phyloP scores from a whole-genome alignment of 2,329 filamentous ascomycete genomes.

The Fusarium goolgardi region DNA sequence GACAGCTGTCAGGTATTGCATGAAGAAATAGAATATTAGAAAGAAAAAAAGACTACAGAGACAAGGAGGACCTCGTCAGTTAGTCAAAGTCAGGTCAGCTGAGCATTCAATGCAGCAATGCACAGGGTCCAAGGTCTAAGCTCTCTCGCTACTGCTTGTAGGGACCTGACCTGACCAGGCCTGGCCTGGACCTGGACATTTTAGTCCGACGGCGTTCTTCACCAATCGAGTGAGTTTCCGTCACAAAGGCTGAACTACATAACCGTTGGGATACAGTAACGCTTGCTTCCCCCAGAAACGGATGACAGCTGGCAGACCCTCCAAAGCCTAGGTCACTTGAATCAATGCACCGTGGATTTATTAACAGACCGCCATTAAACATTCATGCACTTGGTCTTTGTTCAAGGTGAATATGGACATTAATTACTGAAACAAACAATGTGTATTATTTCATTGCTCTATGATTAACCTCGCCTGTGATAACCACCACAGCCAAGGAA shows the following conservation, averaged over 20 bases:
- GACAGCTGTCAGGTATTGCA: not conserved
- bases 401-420: not conserved
- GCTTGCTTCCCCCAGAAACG: not conserved
- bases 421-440: not conserved
- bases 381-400: not conserved
- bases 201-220: conserved; percentile 12
- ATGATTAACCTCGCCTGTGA: not conserved
- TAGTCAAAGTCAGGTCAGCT: conserved; percentile 35
- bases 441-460: not conserved
- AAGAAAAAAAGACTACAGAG: not conserved
- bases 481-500: conserved; percentile 6
- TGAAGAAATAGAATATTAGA: conserved; percentile 3
- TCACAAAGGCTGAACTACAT: conserved; percentile 8
- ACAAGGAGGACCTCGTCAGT: conserved; percentile 25
- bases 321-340: conserved; percentile 13
- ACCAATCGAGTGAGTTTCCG: conserved; percentile 19
- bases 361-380: conserved; percentile 11
- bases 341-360: conserved; percentile 5
- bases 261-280: not conserved
- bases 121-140: conserved; percentile 5
- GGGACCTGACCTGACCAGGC: conserved; percentile 10
- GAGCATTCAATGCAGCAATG: conserved; percentile 10
- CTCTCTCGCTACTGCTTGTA: conserved; percentile 37
- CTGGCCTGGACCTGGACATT: conserved; percentile 3
- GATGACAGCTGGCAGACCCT: conserved; percentile 26